Conservation (phyloP, 2,329 filamentous ascomycete genomes). For the Domatiomyces globalis region DNA sequence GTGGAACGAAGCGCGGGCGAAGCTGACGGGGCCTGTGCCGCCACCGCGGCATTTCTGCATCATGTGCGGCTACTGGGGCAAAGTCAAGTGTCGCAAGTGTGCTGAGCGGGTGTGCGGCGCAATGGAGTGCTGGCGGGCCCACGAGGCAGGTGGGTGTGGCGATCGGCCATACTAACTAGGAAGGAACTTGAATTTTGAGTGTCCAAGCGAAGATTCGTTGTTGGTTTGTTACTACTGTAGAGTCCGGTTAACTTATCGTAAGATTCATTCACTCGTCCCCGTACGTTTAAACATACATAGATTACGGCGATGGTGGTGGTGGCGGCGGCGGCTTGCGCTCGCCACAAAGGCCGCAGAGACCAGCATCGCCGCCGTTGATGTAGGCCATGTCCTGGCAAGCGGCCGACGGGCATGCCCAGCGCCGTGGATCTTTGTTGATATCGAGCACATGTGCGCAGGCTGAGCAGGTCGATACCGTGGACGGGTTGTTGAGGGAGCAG, state of each 20-base stretch:
- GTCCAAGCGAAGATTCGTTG: slow-evolving; percentile 1
- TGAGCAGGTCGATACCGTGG: slow-evolving; percentile 43
- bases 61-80: slow-evolving; percentile 39
- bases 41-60: slow-evolving; percentile 32
- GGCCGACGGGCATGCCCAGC: slow-evolving; percentile 51
- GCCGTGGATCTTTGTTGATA: slow-evolving; percentile 35
- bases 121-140: slow-evolving; percentile 31
- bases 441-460: slow-evolving; percentile 59
- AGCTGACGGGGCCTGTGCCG: slow-evolving; percentile 18
- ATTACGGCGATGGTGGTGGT: neutral
- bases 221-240: neutral
- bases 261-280: neutral
- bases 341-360: slow-evolving; percentile 57
- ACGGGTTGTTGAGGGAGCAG: slow-evolving; percentile 54
- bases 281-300: too few species aligned
- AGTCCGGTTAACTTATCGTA: neutral
- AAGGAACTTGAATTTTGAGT: neutral
- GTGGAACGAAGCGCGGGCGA: slow-evolving; percentile 33
- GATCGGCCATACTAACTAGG: neutral
- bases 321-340: slow-evolving; percentile 21
- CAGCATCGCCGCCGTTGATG: slow-evolving; percentile 55
- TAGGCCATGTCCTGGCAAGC: slow-evolving; percentile 46
- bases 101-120: slow-evolving; percentile 33
- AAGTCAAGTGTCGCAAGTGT: slow-evolving; percentile 34
- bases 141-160: slow-evolving; percentile 29